Evolutionary conservation across 495 filamentous ascomycete genomes (phyloP).

Genomic region (Aspergillus mulundensis): DNA sequence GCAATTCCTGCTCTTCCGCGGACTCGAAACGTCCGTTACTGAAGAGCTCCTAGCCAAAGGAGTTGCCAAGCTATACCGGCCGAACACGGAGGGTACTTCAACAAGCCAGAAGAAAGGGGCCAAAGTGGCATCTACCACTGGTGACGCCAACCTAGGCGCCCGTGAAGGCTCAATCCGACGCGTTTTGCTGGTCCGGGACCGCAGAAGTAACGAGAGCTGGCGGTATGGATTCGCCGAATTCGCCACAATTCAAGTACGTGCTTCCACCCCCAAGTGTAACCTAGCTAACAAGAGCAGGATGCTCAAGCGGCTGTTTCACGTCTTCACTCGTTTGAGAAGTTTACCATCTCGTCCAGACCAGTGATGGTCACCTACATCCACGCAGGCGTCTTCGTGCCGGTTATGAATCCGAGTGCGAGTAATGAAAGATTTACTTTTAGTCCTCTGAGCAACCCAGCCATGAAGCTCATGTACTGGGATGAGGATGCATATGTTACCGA

Average conservation of each 20-base stretch:
- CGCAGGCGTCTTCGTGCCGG: constrained; percentile 80
- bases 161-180: constrained; percentile 71
- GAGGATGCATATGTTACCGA: constrained; percentile 71
- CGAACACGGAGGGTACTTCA: constrained; percentile 22
- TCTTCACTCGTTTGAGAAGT: constrained; percentile 71
- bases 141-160: constrained; percentile 70
- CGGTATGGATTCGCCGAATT: constrained; percentile 90
- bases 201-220: constrained; percentile 72
- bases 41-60: constrained; percentile 78
- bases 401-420: constrained; percentile 53
- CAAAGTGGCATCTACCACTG: constrained; percentile 72
- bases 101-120: constrained; percentile 47
- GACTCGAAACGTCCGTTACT: constrained; percentile 66
- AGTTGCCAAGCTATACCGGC: constrained; percentile 71
- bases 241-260: constrained; percentile 52
- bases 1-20: constrained; percentile 75
- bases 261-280: not conserved
- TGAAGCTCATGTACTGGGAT: constrained; percentile 82
- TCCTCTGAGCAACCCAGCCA: constrained; percentile 62
- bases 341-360: constrained; percentile 77
- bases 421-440: constrained; percentile 65
- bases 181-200: constrained; percentile 74
- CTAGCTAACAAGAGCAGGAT: constrained; percentile 47
- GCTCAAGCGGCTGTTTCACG: constrained; percentile 73
- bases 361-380: constrained; percentile 78